Evolutionary conservation across 805 yeast species (phyloP).

Genomic region (Ogataea angusta): DNA sequence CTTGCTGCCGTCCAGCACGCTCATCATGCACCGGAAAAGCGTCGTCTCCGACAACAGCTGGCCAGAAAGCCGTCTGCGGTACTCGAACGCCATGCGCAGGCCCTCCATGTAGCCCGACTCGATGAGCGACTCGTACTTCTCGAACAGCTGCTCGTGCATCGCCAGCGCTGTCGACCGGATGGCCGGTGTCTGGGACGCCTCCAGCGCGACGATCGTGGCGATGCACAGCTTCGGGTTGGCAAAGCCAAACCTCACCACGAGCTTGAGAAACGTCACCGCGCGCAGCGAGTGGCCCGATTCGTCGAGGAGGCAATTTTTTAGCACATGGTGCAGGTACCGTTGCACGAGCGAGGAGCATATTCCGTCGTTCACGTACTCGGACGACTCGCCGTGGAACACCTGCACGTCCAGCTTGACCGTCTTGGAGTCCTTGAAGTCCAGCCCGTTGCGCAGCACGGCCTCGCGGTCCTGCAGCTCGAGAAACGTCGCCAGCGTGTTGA

Average conservation of each 20-base stretch:
- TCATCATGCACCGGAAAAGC: constrained; percentile 41
- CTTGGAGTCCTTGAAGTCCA: constrained; percentile 36
- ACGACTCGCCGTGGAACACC: constrained; percentile 53
- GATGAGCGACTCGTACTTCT: constrained; percentile 68
- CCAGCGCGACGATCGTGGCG: constrained; percentile 68
- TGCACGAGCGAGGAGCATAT: constrained; percentile 72
- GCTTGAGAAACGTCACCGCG: constrained; percentile 53
- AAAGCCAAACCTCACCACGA: constrained; percentile 61
- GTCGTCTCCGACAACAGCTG: constrained; percentile 29
- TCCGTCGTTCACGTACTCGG: constrained; percentile 56
- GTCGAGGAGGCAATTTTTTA: constrained; percentile 46
- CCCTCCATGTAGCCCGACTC: constrained; percentile 67
- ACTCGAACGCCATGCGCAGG: constrained; percentile 48
- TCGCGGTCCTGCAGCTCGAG: constrained; percentile 53
- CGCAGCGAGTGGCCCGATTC: constrained; percentile 43
- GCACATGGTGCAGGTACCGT: constrained; percentile 48
- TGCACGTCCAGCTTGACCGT: constrained; percentile 40
- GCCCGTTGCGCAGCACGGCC: constrained; percentile 39
- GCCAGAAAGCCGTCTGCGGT: constrained; percentile 31
- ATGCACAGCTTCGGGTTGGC: constrained; percentile 71
- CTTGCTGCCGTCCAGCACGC: constrained; percentile 39
- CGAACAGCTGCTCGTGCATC: constrained; percentile 54
- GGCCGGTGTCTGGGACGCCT: constrained; percentile 44
- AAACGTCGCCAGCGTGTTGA: constrained; percentile 57
- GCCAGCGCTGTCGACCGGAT: constrained; percentile 48